Evolutionary conservation across 345 rosid species (phyloP).

Genomic region (Diplotaxis tenuifolia): DNA sequence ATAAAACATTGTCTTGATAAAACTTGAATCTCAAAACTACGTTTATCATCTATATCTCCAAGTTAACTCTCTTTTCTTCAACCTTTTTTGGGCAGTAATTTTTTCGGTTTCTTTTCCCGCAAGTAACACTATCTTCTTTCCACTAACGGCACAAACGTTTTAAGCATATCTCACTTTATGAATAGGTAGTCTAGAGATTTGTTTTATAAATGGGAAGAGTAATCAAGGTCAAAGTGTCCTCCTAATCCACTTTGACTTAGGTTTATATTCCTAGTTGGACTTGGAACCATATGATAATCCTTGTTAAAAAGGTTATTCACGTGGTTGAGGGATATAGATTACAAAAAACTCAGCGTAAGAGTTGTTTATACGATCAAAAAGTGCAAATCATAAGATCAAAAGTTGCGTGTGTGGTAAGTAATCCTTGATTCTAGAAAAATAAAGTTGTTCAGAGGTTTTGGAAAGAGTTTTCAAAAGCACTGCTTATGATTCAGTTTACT

Average conservation of each 20-base stretch:
- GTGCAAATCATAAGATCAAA: neutral
- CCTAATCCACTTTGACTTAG: neutral
- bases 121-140: neutral
- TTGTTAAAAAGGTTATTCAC: neutral
- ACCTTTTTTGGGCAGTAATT: neutral
- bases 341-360: neutral
- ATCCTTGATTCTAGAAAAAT: neutral
- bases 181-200: neutral
- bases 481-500: neutral
- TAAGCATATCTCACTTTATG: neutral
- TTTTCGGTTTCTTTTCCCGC: neutral
- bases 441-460: neutral
- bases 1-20: neutral
- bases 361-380: neutral
- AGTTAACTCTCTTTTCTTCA: neutral
- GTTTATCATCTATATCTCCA: neutral
- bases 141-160: neutral
- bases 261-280: neutral
- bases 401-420: neutral
- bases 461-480: neutral
- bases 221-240: neutral
- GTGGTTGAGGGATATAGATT: neutral
- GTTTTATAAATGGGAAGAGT: neutral
- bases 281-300: neutral
- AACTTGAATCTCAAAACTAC: constrained; percentile 8